These are phyloP conservation scores for Telfairia occidentalis DNA, from an alignment of 331 rosid species.

Conservation along the genomic window DNA sequence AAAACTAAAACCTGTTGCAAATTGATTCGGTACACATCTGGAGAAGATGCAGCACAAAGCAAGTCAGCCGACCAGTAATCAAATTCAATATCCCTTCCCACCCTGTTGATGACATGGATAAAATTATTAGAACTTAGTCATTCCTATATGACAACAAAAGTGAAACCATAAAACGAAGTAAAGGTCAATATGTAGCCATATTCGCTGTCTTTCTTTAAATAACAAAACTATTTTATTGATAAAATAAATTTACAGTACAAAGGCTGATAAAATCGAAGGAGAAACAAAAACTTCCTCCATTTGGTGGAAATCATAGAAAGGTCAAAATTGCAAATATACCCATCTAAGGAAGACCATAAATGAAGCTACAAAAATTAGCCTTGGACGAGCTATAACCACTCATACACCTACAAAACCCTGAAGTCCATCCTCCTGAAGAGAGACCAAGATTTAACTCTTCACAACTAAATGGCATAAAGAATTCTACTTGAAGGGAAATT, in stretches of 20 bases:
- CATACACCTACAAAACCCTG: too few species aligned
- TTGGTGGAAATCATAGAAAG: not conserved
- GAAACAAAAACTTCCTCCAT: not conserved
- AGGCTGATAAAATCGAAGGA: not conserved
- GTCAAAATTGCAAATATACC: not conserved
- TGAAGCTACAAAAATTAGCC: not conserved
- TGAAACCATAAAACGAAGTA: not conserved
- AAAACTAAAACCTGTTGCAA: conserved; percentile 58
- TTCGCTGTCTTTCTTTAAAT: not conserved
- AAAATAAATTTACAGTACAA: not conserved
- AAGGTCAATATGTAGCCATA: not conserved
- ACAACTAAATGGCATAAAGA: not conserved
- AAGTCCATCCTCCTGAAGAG: too few species aligned
- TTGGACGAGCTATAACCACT: not conserved
- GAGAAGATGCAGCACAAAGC: conserved; percentile 96
- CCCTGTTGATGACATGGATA: conserved; percentile 35
- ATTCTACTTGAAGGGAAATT: too few species aligned
- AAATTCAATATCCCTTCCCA: conserved; percentile 80
- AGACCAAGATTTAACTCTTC: not conserved
- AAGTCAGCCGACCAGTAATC: conserved; percentile 92
- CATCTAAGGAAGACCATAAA: not conserved
- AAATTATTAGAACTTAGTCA: conserved; percentile 12
- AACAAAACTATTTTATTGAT: not conserved
- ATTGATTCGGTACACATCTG: conserved; percentile 82
- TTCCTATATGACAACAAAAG: not conserved